phyloP scores from a whole-genome alignment of 306 rosid genomes.

The Morella rubra region DNA sequence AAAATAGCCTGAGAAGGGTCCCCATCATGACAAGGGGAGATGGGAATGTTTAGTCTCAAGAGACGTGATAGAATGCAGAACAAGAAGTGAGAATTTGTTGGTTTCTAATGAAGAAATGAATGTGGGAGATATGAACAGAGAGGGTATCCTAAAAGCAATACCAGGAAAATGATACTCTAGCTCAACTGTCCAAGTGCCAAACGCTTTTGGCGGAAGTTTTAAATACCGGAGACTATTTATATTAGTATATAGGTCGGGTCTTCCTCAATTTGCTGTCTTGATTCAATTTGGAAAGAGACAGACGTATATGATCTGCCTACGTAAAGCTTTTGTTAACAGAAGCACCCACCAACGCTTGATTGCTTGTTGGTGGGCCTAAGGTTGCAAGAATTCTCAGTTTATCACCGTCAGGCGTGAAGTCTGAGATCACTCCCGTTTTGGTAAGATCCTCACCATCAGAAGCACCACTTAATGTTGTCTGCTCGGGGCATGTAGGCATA shows the following conservation, averaged over 20 bases:
- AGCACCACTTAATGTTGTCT: neutral
- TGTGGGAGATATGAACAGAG: conserved; percentile 35
- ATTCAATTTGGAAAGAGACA: neutral
- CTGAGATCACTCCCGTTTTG: neutral
- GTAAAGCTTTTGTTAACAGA: neutral
- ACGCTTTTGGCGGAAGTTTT: neutral
- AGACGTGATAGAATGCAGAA: neutral
- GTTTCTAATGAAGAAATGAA: neutral
- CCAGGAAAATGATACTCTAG: conserved; percentile 32
- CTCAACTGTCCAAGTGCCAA: too few species aligned
- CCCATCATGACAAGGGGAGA: conserved; percentile 39
- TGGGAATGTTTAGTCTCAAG: conserved; percentile 6
- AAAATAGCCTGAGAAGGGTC: conserved; percentile 24
- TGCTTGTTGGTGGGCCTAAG: neutral
- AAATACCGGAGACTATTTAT: neutral
- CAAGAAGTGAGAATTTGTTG: neutral
- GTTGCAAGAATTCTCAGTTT: neutral
- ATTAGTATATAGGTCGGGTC: neutral
- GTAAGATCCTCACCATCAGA: neutral
- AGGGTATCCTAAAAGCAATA: conserved; percentile 28
- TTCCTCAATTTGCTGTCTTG: neutral
- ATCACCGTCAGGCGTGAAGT: too few species aligned
- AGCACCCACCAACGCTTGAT: neutral
- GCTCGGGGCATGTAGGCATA: too few species aligned
- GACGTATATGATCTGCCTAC: neutral